Percentiles rank a stretch among this genome's conserved stretches.
Evolutionary conservation across 1,284 basidiomycete species (phyloP).

Genomic region (Cryptococcus wingfieldii): DNA sequence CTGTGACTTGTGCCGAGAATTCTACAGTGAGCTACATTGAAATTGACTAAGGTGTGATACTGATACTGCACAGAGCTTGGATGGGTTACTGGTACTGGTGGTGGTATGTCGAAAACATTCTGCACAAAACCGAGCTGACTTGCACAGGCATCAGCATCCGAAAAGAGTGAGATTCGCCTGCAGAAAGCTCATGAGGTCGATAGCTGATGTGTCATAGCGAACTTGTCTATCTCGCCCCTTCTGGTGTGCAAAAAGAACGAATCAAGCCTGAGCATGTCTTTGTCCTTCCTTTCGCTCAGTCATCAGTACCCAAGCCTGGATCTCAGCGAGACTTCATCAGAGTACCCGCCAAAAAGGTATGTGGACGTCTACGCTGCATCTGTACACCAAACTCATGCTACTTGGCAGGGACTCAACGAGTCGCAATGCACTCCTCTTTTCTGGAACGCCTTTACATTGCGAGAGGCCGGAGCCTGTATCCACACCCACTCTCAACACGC

Average conservation of each 20-base stretch:
- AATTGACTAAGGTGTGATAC: slow-evolving; percentile 12
- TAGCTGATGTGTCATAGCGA: slow-evolving; percentile 52
- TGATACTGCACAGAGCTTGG: slow-evolving; percentile 57
- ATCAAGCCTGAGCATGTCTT: slow-evolving; percentile 75
- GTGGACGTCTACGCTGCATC: slow-evolving; percentile 2
- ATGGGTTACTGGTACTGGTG: slow-evolving; percentile 60
- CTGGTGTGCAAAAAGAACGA: slow-evolving; percentile 75
- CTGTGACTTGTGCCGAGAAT: slow-evolving; percentile 62
- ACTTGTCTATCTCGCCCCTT: slow-evolving; percentile 74
- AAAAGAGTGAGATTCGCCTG: slow-evolving; percentile 54
- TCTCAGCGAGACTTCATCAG: slow-evolving; percentile 68
- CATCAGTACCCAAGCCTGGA: slow-evolving; percentile 57
- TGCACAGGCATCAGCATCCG: slow-evolving; percentile 62
- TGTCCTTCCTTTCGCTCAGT: slow-evolving; percentile 71
- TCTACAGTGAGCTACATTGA: slow-evolving; percentile 41
- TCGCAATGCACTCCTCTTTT: slow-evolving; percentile 83
- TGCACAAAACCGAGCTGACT: background rate
- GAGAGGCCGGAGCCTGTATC: slow-evolving; percentile 73
- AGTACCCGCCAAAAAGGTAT: slow-evolving; percentile 57
- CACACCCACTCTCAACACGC: slow-evolving; percentile 83
- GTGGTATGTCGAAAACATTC: slow-evolving; percentile 23
- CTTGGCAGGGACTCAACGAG: slow-evolving; percentile 58
- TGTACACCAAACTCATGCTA: background rate
- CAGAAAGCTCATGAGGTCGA: background rate
- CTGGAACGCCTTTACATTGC: slow-evolving; percentile 78